A percentile compares a stretch with the other conserved stretches of the same genome.
These are phyloP conservation scores for Pseudonectria foliicola DNA, from an alignment of 2,329 filamentous ascomycete genomes.

Conservation along the genomic window DNA sequence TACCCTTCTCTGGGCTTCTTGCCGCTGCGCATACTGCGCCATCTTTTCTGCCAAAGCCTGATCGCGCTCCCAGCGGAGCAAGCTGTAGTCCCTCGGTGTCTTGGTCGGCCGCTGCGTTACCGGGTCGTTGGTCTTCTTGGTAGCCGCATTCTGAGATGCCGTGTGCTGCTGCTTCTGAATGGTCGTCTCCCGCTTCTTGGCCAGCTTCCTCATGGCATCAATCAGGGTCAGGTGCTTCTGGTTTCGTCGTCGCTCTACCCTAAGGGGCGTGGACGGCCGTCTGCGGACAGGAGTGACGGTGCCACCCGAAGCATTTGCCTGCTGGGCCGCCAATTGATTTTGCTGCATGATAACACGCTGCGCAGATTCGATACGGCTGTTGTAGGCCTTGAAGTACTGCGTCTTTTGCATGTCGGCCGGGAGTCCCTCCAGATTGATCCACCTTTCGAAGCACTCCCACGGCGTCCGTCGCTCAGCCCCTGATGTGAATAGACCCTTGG, in stretches of 20 bases:
- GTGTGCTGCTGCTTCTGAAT: constrained; percentile 88
- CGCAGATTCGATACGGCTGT: constrained; percentile 51
- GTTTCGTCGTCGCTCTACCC: constrained; percentile 80
- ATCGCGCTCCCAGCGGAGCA: constrained; percentile 81
- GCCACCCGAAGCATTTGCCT: constrained; percentile 37
- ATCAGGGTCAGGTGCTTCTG: constrained; percentile 83
- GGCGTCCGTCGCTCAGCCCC: constrained; percentile 85
- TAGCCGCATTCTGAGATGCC: constrained; percentile 64
- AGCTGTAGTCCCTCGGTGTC: constrained; percentile 85
- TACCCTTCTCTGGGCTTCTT: constrained; percentile 53
- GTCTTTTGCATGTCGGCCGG: constrained; percentile 93
- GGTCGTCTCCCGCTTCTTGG: constrained; percentile 84
- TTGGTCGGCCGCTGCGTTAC: constrained; percentile 49
- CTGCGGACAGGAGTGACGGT: constrained; percentile 42
- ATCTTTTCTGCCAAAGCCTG: constrained; percentile 56
- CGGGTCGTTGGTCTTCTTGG: constrained; percentile 72
- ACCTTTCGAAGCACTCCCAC: constrained; percentile 98
- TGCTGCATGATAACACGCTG: constrained; percentile 48
- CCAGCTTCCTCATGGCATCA: constrained; percentile 90
- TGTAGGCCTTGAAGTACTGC: constrained; percentile 79
- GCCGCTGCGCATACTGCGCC: constrained; percentile 48
- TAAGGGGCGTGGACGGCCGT: constrained; percentile 68
- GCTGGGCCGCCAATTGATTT: constrained; percentile 44
- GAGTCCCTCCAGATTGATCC: constrained; percentile 85
- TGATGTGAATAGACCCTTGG: constrained; percentile 71